Conservation (phyloP, 805 yeast species). For the Pichia nakasei region DNA sequence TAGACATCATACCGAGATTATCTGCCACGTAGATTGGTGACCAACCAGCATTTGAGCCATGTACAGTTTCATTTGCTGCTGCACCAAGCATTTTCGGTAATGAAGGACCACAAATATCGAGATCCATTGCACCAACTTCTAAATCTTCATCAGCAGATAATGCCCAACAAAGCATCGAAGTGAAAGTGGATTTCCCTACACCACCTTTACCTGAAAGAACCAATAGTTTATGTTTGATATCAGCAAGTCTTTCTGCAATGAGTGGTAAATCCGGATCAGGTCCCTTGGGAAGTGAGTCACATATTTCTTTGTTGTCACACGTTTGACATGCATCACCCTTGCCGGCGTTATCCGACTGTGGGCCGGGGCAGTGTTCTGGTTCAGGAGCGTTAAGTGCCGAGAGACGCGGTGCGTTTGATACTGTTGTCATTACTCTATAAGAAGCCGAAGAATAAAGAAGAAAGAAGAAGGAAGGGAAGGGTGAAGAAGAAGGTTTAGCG, state of each 20-base stretch:
- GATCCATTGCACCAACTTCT: slow-evolving; percentile 94
- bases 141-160: slow-evolving; percentile 69
- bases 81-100: slow-evolving; percentile 93
- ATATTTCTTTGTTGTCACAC: slow-evolving; percentile 87
- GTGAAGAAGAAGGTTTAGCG: too few species aligned
- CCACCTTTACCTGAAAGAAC: slow-evolving; percentile 87
- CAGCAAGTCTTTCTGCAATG: slow-evolving; percentile 58
- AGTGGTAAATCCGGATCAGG: slow-evolving; percentile 89
- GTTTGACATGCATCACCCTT: slow-evolving; percentile 89
- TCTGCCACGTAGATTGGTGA: slow-evolving; percentile 94
- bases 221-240: slow-evolving; percentile 66
- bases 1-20: slow-evolving; percentile 90
- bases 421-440: background rate
- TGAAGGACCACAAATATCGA: slow-evolving; percentile 97
- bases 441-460: too few species aligned
- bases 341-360: slow-evolving; percentile 91
- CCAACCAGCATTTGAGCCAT: slow-evolving; percentile 90
- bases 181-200: slow-evolving; percentile 94
- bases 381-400: slow-evolving; percentile 51
- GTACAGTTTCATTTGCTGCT: slow-evolving; percentile 78
- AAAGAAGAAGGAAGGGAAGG: too few species aligned
- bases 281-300: slow-evolving; percentile 77
- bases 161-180: slow-evolving; percentile 96
- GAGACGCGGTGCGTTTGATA: background rate
- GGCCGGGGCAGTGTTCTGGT: slow-evolving; percentile 99